Evolutionary conservation across 2,329 filamentous ascomycete species (phyloP), one percentile per base, ranked within the genome.

Genomic region (Teratosphaeriaceae sp.): DNA sequence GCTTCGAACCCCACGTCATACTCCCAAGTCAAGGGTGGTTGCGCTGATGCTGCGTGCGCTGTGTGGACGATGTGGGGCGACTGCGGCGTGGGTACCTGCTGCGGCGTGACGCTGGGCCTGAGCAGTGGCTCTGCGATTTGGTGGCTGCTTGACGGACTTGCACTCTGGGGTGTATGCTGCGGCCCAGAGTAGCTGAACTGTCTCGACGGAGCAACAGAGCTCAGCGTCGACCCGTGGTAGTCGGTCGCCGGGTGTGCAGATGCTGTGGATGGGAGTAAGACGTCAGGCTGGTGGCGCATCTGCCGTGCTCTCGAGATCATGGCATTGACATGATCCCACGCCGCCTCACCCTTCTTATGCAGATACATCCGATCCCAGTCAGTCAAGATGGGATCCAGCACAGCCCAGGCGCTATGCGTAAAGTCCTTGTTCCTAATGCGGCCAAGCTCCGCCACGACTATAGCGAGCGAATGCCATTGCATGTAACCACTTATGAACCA

Each of bases 401-500:
- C 56, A 19, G 45, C 48, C 56, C 56, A 59, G 3, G 56, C 55
- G 38, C 44, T 52, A 8, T 45, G 38, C 3, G 42, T 40, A 31
- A 59, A 58, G 7, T 48, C 35, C 19, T 40, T 33, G 31, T 58
- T 53, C 3, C 27, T 49, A 37, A 44, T 58, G 40, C 45, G 51
- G 19, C 54, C 47, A 2, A 59, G 46, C 29, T 56, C 56, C 8
- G 56, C 52, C 36, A 59, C 48, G 1, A 59, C 50, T 7, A 58
- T 54, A 2, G 54, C 55, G 2, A 59, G 44, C 5, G 52, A 48
- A 40, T 59, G 55, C 56, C 56, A 59, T 22, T 58, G 56, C 9
- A 57, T 47, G 21, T 53, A 56, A 22, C 52, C 49, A 27, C 53
- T 43, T 19, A 56, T 54, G 47, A 52, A 59, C 56, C 56, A 59